Evolutionary conservation across 2,329 filamentous ascomycete species (phyloP).

Genomic region (Celoporthe dispersa): DNA sequence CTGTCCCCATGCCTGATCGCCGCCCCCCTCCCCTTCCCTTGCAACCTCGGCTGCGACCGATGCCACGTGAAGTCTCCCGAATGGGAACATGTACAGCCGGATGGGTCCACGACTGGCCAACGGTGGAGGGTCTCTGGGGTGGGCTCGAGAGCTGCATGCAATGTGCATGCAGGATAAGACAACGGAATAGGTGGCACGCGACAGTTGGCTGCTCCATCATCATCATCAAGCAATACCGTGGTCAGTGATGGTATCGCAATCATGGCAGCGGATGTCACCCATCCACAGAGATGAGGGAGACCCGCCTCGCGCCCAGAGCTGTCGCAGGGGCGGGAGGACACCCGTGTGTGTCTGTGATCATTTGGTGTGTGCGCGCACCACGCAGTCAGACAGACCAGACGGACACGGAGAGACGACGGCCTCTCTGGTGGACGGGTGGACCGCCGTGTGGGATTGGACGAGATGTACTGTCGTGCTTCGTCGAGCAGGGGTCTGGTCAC

Average conservation of each 20-base stretch:
- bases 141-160: background rate
- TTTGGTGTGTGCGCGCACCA: background rate
- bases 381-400: background rate
- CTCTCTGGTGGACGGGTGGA: background rate
- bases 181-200: conserved; percentile 8
- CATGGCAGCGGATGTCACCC: conserved; percentile 1
- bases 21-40: background rate
- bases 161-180: background rate
- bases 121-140: background rate
- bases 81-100: background rate
- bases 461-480: background rate
- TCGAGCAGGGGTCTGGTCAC: background rate
- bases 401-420: background rate
- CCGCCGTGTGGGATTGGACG: too few relatives aligned
- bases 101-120: background rate
- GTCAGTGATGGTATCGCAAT: background rate
- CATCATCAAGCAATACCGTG: background rate
- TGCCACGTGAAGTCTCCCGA: conserved; percentile 8
- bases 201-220: conserved; percentile 6
- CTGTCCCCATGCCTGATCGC: background rate
- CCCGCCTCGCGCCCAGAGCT: background rate
- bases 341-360: background rate
- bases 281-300: background rate
- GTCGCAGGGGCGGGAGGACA: background rate
- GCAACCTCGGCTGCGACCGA: conserved; percentile 6